A percentile compares a stretch with the other conserved stretches of the same genome.
These are phyloP conservation scores for Senna siamea DNA, from an alignment of 306 rosid genomes.

Conservation along the genomic window DNA sequence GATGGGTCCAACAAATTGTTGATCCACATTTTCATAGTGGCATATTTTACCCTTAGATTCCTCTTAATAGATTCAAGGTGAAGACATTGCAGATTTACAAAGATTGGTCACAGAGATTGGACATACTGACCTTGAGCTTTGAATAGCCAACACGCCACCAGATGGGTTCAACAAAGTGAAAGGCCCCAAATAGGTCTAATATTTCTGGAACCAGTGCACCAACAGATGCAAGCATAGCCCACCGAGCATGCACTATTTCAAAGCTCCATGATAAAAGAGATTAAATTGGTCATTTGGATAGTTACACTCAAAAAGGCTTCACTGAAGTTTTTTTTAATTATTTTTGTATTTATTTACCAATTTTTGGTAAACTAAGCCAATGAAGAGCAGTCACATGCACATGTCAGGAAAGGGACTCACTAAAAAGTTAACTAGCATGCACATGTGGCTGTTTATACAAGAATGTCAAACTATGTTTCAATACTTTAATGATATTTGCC, in stretches of 20 bases:
- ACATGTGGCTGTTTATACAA: neutral
- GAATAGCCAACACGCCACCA: conserved; percentile 99
- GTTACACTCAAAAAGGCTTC: conserved; percentile 28
- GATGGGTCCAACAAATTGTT: neutral
- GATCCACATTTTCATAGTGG: neutral
- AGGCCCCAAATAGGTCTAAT: conserved; percentile 70
- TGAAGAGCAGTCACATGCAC: neutral
- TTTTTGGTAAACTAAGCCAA: neutral
- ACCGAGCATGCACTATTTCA: conserved; percentile 95
- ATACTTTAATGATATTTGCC: neutral
- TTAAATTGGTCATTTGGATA: conserved; percentile 33
- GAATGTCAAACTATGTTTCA: neutral
- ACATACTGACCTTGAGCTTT: conserved; percentile 72
- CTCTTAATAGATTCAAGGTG: conserved; percentile 23
- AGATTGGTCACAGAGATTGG: conserved; percentile 17
- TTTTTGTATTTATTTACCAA: neutral
- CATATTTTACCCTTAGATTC: neutral
- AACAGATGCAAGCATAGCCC: conserved; percentile 96
- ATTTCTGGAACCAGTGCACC: conserved; percentile 88
- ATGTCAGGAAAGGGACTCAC: neutral
- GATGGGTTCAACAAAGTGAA: conserved; percentile 90
- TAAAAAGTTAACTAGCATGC: neutral
- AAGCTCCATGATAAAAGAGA: conserved; percentile 59
- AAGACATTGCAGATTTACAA: neutral
- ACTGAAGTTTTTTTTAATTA: neutral